Base-by-base conservation (phyloP, 371 early-diverging fungal genomes). In the Mucor piriformis region DNA sequence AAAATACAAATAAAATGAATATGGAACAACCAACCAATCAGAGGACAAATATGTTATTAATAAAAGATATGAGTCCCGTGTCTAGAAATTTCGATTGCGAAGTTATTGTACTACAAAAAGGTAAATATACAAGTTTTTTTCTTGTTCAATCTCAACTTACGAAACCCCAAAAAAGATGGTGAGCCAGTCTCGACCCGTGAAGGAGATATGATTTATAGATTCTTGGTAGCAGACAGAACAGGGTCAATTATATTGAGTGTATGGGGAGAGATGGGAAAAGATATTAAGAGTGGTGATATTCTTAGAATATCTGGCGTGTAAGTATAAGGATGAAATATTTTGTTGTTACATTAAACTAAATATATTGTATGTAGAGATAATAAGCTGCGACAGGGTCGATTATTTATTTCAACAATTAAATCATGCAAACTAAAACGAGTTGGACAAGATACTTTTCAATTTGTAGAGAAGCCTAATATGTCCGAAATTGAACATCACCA, bases 71-170 rank as follows among this genome's bases (percentile, higher is more conserved):
- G 55, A 68, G 72, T 44, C 82, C 83, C 6, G 66, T 68, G 47
- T 61, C 76, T 57, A 72, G 79, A 35, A 76, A 75, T 8, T 71
- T 83, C 33, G 77, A 83, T 52, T 81, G 83, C 57, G 83, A 86
- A 47, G 79, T 81, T 23, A 84, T 86, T 47, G 82, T 86, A 13
- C 66, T 86, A 7, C 78, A 86, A 47, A 61, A 61, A 69, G 75
- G 81, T 76, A 69, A 48, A 21, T 33, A n/a, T 29, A 29, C 29
- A 6, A 6, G 8, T 6, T 29, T 29, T 29, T 29, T 29, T 29
- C 29, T 29, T 29, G 8, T 29, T 29, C 4, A 4, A 29, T 29
- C 8, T 29, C 4, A 29, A 29, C 29, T 29, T 29, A 29, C 29
- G 16, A 18, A 46, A 6, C 13, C 2, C n/a, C 23, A 33, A 18